Percentiles rank a stretch among this genome's conserved stretches.
These are phyloP conservation scores for Fusarium beomiforme DNA, from an alignment of 2,329 filamentous ascomycete species.

Conservation along the genomic window DNA sequence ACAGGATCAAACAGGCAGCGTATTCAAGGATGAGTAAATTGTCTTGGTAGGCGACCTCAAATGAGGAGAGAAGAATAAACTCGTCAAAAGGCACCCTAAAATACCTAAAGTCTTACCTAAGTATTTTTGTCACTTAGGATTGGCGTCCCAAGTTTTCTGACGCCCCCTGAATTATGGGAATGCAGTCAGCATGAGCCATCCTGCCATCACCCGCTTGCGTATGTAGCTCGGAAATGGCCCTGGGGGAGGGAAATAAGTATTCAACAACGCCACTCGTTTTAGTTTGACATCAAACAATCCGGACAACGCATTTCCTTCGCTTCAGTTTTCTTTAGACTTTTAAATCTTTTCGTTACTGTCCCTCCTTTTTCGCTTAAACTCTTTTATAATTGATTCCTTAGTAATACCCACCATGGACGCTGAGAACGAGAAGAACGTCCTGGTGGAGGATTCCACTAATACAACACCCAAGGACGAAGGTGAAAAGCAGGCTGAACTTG, in stretches of 20 bases:
- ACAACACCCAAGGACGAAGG: conserved; percentile 3
- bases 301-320: neutral
- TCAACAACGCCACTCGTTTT: neutral
- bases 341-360: neutral
- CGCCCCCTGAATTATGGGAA: neutral
- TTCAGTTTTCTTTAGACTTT: neutral
- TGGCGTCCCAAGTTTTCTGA: too few species aligned
- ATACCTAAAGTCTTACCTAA: too few species aligned
- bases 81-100: too few species aligned
- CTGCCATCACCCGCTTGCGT: neutral
- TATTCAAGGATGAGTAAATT: neutral
- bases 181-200: conserved; percentile 11
- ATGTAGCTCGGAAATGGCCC: neutral
- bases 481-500: conserved; percentile 2
- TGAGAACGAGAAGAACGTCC: conserved; percentile 5
- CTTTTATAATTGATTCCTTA: neutral
- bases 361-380: neutral
- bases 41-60: neutral
- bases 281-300: neutral
- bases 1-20: neutral
- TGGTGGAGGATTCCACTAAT: conserved; percentile 1
- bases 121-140: too few species aligned
- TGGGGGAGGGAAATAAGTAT: neutral
- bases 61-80: too few species aligned
- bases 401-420: neutral